Percentiles rank a stretch among this genome's conserved stretches.
Conservation (phyloP, 2,329 filamentous ascomycete genomes). For the Elsinoe necatrix region DNA sequence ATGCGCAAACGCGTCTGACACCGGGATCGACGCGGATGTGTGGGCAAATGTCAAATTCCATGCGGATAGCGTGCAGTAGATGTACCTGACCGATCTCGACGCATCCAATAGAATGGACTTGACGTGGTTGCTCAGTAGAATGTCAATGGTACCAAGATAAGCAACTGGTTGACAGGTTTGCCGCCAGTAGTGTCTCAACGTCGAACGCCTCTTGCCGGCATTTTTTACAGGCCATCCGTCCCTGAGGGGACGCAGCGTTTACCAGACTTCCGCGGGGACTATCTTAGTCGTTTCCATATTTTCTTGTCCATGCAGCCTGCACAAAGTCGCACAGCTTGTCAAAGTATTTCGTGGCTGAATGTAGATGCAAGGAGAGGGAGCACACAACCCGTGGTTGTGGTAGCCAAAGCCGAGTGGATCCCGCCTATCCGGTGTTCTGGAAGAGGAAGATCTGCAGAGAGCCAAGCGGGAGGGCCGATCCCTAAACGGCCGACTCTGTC, state of each 20-base stretch:
- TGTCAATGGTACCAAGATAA: slow-evolving; percentile 8
- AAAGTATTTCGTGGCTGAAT: neutral
- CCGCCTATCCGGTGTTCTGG: neutral
- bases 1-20: slow-evolving; percentile 4
- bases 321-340: neutral
- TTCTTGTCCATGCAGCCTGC: neutral
- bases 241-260: neutral
- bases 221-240: neutral
- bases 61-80: neutral
- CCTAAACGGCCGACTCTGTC: neutral
- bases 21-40: neutral
- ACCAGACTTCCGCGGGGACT: neutral
- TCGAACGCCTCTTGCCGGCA: neutral
- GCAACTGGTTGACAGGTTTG: slow-evolving; percentile 11
- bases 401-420: neutral
- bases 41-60: neutral
- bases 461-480: slow-evolving; percentile 1
- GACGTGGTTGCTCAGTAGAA: slow-evolving; percentile 6
- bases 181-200: slow-evolving; percentile 14
- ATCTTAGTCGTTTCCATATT: neutral
- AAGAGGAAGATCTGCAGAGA: slow-evolving; percentile 1
- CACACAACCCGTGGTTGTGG: neutral
- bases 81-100: slow-evolving; percentile 4
- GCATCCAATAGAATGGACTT: neutral
- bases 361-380: slow-evolving; percentile 1